These are phyloP conservation scores for Gastrodia elata DNA, from an alignment of 106 monocot genomes.

Conservation along the genomic window DNA sequence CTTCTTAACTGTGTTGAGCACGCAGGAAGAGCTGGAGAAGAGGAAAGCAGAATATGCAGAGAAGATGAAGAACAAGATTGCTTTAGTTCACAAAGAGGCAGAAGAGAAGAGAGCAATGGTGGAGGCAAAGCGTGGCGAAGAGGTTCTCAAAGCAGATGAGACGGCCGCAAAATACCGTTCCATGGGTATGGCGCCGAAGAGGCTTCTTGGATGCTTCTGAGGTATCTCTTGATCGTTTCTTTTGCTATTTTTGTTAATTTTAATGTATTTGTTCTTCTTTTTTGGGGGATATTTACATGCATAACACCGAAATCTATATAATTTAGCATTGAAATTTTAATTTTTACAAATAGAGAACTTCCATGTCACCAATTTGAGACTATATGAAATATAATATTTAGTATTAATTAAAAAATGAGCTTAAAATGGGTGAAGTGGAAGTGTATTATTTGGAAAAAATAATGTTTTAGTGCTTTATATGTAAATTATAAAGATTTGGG, in stretches of 20 bases:
- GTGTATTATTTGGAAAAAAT: too few relatives aligned
- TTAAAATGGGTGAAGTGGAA: too few relatives aligned
- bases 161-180: slow-evolving; percentile 16
- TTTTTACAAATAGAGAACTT: too few relatives aligned
- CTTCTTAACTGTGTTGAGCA: background rate
- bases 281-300: background rate
- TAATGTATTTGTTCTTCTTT: background rate
- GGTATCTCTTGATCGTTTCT: background rate
- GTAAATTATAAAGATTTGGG: too few relatives aligned
- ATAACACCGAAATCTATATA: too few relatives aligned
- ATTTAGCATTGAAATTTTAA: too few relatives aligned
- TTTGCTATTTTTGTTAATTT: background rate
- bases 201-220: slow-evolving; percentile 10
- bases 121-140: slow-evolving; percentile 15
- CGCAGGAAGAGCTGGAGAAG: slow-evolving; percentile 21
- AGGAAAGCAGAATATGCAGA: slow-evolving; percentile 20
- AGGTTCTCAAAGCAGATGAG: slow-evolving; percentile 13
- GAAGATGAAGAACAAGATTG: slow-evolving; percentile 20
- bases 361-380: too few relatives aligned
- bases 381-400: too few relatives aligned
- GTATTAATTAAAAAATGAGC: too few relatives aligned
- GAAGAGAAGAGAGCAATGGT: slow-evolving; percentile 17
- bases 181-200: slow-evolving; percentile 4
- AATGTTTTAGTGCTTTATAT: too few relatives aligned
- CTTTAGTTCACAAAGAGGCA: slow-evolving; percentile 15